phyloP scores from a whole-genome alignment of 176 grass and related monocot species.

The Typha latifolia region DNA sequence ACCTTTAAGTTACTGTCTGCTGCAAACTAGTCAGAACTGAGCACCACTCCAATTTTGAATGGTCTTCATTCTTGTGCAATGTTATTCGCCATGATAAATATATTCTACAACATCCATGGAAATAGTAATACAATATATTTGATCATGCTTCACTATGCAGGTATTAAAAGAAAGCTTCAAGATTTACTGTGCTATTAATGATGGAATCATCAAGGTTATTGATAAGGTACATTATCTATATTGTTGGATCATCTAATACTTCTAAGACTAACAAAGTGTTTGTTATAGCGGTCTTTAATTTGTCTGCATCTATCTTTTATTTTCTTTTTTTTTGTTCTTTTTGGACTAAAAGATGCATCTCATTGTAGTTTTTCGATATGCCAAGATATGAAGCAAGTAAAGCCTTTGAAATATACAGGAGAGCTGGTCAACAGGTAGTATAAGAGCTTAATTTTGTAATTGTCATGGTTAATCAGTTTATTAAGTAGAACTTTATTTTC shows the following conservation, averaged over 20 bases:
- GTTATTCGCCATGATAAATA: no score
- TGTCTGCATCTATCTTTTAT: background rate
- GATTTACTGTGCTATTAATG: conserved; percentile 95
- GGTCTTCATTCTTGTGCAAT: no score
- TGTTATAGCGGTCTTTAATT: background rate
- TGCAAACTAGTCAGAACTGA: no score
- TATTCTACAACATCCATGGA: no score
- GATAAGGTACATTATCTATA: conserved; percentile 49
- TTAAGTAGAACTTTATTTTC: no score
- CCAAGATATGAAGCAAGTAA: conserved; percentile 88
- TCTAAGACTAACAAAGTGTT: background rate
- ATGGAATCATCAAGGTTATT: conserved; percentile 98
- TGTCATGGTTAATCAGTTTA: no score
- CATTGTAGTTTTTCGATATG: conserved; percentile 86
- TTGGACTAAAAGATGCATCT: background rate
- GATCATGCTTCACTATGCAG: conserved; percentile 24
- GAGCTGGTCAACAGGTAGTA: conserved; percentile 81
- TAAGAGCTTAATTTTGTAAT: background rate
- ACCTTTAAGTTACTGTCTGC: no score
- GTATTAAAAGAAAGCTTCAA: conserved; percentile 97
- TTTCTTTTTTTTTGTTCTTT: background rate
- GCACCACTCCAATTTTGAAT: no score
- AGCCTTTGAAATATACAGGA: conserved; percentile 88
- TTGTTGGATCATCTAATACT: background rate
- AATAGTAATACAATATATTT: no score